Conservation (phyloP, 371 early-diverging fungal species). For the Lichtheimia corymbifera region DNA sequence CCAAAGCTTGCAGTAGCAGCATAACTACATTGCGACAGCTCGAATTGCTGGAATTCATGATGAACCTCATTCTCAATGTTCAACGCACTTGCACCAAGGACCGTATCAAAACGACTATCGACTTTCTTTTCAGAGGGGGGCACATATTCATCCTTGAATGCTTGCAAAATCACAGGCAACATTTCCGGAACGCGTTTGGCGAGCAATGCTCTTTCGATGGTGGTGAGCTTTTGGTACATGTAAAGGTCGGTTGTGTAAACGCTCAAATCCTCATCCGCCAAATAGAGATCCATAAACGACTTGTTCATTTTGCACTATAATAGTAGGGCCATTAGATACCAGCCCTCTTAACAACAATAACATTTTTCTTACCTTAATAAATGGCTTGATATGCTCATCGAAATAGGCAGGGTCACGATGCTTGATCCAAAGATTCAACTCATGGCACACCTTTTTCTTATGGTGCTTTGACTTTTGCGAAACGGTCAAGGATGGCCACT, state of each 20-base stretch:
- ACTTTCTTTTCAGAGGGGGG: slow-evolving; percentile 4
- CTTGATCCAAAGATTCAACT: slow-evolving; percentile 60
- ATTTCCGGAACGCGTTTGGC: slow-evolving; percentile 37
- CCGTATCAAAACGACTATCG: slow-evolving; percentile 19
- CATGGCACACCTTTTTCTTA: slow-evolving; percentile 47
- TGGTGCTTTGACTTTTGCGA: slow-evolving; percentile 28
- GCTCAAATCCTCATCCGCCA: slow-evolving; percentile 33
- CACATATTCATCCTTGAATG: slow-evolving; percentile 27
- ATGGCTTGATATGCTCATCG: slow-evolving; percentile 37
- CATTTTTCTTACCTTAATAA: slow-evolving; percentile 41
- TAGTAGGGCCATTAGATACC: background rate
- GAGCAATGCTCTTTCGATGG: slow-evolving; percentile 50
- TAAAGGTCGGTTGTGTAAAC: slow-evolving; percentile 34
- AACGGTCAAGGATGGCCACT: slow-evolving; percentile 22
- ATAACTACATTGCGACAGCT: too few species aligned
- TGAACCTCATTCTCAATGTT: background rate
- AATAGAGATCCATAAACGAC: slow-evolving; percentile 52
- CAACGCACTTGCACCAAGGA: slow-evolving; percentile 21
- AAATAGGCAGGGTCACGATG: slow-evolving; percentile 51
- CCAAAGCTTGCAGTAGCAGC: background rate
- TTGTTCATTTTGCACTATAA: slow-evolving; percentile 52
- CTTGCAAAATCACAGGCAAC: slow-evolving; percentile 25
- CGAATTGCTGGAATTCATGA: background rate
- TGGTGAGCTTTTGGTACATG: slow-evolving; percentile 32
- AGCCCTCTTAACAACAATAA: background rate